Percentiles rank a stretch among this genome's conserved stretches.
phyloP scores from a whole-genome alignment of 176 grass and related monocot species.

The Cenchrus americanus region DNA sequence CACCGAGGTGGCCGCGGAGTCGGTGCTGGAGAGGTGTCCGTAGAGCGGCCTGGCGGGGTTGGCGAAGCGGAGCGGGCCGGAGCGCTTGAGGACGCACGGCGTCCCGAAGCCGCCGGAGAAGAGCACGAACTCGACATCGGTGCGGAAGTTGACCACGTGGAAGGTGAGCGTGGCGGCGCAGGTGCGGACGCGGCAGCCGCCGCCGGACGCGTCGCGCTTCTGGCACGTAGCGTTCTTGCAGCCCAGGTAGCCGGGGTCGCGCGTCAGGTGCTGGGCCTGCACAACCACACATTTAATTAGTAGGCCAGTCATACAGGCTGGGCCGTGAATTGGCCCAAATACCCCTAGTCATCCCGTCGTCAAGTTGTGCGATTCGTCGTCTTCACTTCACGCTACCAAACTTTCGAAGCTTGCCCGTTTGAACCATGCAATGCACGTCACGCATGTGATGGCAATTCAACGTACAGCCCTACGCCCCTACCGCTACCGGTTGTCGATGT shows the following conservation, averaged over 20 bases:
- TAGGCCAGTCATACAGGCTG: background rate
- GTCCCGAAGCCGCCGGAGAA: constrained; percentile 71
- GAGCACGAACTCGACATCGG: constrained; percentile 77
- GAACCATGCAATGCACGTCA: constrained; percentile 16
- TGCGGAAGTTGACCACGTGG: constrained; percentile 86
- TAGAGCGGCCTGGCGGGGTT: constrained; percentile 70
- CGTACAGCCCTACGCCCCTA: too few species aligned
- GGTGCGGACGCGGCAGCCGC: constrained; percentile 43
- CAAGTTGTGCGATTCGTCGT: too few species aligned
- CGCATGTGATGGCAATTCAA: background rate
- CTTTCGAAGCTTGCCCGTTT: constrained; percentile 20
- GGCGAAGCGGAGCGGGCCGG: constrained; percentile 59
- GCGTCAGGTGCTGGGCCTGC: constrained; percentile 65
- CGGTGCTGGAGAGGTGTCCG: constrained; percentile 72
- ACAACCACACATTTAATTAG: background rate
- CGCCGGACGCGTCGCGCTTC: constrained; percentile 16
- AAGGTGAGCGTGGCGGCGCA: constrained; percentile 70
- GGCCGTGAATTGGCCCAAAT: background rate
- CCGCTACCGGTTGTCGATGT: background rate
- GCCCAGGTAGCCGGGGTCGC: constrained; percentile 52
- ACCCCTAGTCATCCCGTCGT: background rate
- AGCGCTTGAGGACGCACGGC: constrained; percentile 66
- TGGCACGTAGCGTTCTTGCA: constrained; percentile 64
- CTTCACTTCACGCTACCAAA: background rate
- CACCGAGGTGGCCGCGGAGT: constrained; percentile 76